A percentile compares a stretch with the other conserved stretches of the same genome.
phyloP scores from a whole-genome alignment of 2,329 filamentous ascomycete genomes.

The Phoma herbarum region DNA sequence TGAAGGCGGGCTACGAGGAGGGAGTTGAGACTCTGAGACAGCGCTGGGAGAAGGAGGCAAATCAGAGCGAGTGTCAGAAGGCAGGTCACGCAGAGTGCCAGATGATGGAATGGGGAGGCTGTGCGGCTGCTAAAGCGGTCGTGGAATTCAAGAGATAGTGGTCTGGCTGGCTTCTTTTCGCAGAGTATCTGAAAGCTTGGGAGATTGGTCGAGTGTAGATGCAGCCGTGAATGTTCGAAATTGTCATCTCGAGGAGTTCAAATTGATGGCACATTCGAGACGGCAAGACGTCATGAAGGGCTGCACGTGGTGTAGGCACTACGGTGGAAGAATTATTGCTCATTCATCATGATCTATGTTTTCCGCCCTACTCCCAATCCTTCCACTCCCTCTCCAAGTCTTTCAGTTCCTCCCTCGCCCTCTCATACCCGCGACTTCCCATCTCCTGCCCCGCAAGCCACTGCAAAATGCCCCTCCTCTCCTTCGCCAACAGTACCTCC shows the following conservation, averaged over 20 bases:
- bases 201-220: too few relatives aligned
- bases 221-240: too few relatives aligned
- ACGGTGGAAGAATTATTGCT: neutral
- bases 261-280: too few relatives aligned
- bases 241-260: too few relatives aligned
- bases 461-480: conserved; percentile 46
- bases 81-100: neutral
- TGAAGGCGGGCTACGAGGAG: neutral
- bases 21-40: neutral
- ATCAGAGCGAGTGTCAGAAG: neutral
- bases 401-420: conserved; percentile 37
- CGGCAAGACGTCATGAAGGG: too few relatives aligned
- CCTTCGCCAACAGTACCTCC: conserved; percentile 55
- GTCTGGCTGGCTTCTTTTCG: too few relatives aligned
- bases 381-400: conserved; percentile 43
- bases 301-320: too few relatives aligned
- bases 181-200: too few relatives aligned
- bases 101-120: too few relatives aligned
- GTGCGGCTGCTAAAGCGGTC: neutral
- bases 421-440: conserved; percentile 36
- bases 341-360: neutral
- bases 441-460: conserved; percentile 37
- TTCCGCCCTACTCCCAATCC: conserved; percentile 36
- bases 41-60: neutral
- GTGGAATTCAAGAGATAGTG: neutral